Evolutionary conservation across 2,329 filamentous ascomycete species (phyloP).

Genomic region (Periconia digitata): DNA sequence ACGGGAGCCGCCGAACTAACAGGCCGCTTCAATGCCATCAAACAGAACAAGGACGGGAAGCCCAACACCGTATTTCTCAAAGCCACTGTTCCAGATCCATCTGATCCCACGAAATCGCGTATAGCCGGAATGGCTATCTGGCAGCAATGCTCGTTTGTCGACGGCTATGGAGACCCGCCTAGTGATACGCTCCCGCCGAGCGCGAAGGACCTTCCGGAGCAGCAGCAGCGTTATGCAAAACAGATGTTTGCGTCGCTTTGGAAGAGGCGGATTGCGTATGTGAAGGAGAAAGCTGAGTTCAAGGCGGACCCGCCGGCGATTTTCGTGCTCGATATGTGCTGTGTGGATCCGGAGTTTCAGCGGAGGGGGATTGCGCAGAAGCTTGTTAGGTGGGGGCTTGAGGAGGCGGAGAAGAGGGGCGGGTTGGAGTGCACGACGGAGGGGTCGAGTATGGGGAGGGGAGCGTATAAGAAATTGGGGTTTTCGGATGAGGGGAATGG

Average conservation of each 20-base stretch:
- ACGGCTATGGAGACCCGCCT: slow-evolving; percentile 50
- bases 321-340: slow-evolving; percentile 50
- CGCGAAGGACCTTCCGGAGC: slow-evolving; percentile 43
- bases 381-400: slow-evolving; percentile 36
- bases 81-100: slow-evolving; percentile 49
- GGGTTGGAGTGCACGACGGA: slow-evolving; percentile 41
- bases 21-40: slow-evolving; percentile 46
- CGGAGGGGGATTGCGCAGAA: slow-evolving; percentile 43
- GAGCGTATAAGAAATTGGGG: slow-evolving; percentile 33
- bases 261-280: slow-evolving; percentile 44
- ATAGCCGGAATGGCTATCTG: slow-evolving; percentile 60
- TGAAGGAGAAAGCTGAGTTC: slow-evolving; percentile 49
- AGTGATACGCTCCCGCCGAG: slow-evolving; percentile 24
- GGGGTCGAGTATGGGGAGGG: slow-evolving; percentile 38
- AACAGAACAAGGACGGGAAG: slow-evolving; percentile 47
- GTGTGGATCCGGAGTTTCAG: slow-evolving; percentile 58
- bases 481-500: slow-evolving; percentile 35
- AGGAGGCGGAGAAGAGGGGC: slow-evolving; percentile 37
- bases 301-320: slow-evolving; percentile 46
- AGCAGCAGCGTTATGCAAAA: slow-evolving; percentile 50
- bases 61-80: slow-evolving; percentile 58
- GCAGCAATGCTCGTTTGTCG: slow-evolving; percentile 54
- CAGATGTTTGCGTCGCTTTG: slow-evolving; percentile 52
- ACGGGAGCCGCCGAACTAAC: slow-evolving; percentile 43
- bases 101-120: slow-evolving; percentile 21